Base-by-base conservation (phyloP, 2,329 filamentous ascomycete genomes). In the Alternaria consortialis region DNA sequence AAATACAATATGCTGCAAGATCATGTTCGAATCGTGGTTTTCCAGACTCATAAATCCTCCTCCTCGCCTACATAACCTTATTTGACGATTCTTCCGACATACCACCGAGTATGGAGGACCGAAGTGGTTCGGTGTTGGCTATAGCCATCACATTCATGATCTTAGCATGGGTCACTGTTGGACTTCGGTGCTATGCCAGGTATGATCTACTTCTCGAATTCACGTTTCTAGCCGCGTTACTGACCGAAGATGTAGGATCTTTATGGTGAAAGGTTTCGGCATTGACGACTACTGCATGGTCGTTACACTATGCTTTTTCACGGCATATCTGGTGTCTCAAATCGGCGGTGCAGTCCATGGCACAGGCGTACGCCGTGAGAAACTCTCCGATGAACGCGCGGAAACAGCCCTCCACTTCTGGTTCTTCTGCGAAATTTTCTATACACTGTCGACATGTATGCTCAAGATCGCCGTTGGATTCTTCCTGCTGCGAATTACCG, bases 391-490 rank as follows among this genome's bases (percentile, higher is more conserved):
- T 31, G 64, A 63, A n/a, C 61, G 53, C 17, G 72, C 70, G 3
- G 53, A 74, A 57, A 72, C 44, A n/a, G 74, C 73, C 15, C 60
- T 77, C 5, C 66, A 73, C 65, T 79, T 70, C 64, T 87, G 84
- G 84, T 86, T 80, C 78, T 81, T 86, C 39, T 85, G 83, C 66
- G 84, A 86, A 65, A 76, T 83, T 29, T 83, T 81, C 67, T 87
- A 86, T 69, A 81, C 82, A 20, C 74, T 84, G 57, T 78, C 81
- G 2, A 83, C 81, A 7, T 77, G 80, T 20, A 68, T 83, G 29
- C 79, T 84, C 53, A 85, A 84, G 62, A 75, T 84, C 20, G 82
- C 84, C 2, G 83, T 86, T 50, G 83, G 73, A 7, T 70, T 85
- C 23, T 84, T 85, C 61, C 76, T 86, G 44, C 77, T 86, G 20